Evolutionary conservation across 2,329 filamentous ascomycete species (phyloP), one percentile per base, ranked within the genome.

Genomic region (Delphinella strobiligena): DNA sequence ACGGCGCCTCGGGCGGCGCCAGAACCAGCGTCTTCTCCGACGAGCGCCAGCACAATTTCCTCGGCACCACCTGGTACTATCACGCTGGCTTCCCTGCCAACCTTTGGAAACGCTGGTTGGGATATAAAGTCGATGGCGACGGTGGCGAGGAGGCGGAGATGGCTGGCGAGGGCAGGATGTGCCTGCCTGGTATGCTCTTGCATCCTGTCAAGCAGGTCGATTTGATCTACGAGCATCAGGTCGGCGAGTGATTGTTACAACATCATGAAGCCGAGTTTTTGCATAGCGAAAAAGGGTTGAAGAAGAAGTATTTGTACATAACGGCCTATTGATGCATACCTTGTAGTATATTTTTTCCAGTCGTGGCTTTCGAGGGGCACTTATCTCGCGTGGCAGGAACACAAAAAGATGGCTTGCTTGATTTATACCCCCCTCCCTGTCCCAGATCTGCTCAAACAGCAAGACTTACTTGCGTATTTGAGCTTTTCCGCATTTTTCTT

Each of bases 91-190:
- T 69, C 44, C 62, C 67, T 9, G 64, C 66, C 4, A 73, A 72
- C 49, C 44, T 75, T 22, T 75, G 69, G 66, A 67, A 67, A 51
- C 49, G 71, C 7, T 75, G 72, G 72, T 50, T 75, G 30, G 72
- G 72, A 0, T 67, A 66, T 42, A 64, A 62, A 41, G 66, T 70
- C n/a, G 66, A 71, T 47, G 61, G 61, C 31, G 67, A 69, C 54
- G 67, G 67, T 0, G 66, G 66, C 0, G 59, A 63, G 49, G 52
- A 62, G 35, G 55, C 57, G 30, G 67, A 71, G 51, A 41, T 61
- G 29, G 57, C 52, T 15, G 58, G 59, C 0, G 67, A 69, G 47
- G 67, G 67, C 0, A 48, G 66, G 12, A 69, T 70, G 64, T 70
- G 67, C 54, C 45, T 69, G 34, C 64, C 64, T 1, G 63, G 49